Percentiles rank a stretch among this genome's conserved stretches.
Conservation (phyloP, 23 red algal species). For the Gracilaria domingensis region DNA sequence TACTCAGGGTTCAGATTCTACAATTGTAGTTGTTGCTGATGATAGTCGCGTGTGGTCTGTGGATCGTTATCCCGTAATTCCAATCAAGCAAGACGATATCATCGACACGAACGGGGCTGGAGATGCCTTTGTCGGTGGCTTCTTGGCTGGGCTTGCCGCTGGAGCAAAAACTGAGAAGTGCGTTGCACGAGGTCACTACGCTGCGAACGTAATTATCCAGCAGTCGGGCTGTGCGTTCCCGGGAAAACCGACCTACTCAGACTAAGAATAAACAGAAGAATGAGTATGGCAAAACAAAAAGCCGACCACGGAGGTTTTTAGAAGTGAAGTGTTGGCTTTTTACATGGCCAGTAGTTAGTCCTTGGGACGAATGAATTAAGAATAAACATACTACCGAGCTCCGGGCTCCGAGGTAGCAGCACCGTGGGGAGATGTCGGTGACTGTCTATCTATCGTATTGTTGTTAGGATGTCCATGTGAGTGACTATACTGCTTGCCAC, state of each 20-base stretch:
- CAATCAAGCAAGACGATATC: constrained; percentile 75
- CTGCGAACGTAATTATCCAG: constrained; percentile 92
- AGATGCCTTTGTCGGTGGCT: constrained; percentile 99
- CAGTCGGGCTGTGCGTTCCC: constrained; percentile 91
- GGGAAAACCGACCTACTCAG: constrained; percentile 55
- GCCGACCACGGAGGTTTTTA: not conserved
- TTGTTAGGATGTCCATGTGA: constrained; percentile 23
- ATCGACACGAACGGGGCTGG: constrained; percentile 99
- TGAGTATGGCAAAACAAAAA: not conserved
- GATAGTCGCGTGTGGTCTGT: constrained; percentile 77
- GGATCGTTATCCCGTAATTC: constrained; percentile 78
- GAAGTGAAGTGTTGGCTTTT: constrained; percentile 23
- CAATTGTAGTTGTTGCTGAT: constrained; percentile 89
- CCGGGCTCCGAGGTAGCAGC: constrained; percentile 19
- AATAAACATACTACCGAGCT: constrained; percentile 43
- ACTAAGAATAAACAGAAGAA: not conserved
- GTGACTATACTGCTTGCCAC: constrained; percentile 48
- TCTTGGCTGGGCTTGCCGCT: constrained; percentile 75
- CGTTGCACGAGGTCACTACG: constrained; percentile 89
- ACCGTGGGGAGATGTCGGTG: constrained; percentile 35
- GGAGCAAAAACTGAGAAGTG: constrained; percentile 74
- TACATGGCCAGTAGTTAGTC: constrained; percentile 42
- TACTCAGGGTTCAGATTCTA: constrained; percentile 89
- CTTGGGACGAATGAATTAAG: constrained; percentile 26
- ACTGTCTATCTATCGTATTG: constrained; percentile 34